These are phyloP conservation scores for Populus hybrid DNA, from an alignment of 441 rosid genomes.

Conservation along the genomic window DNA sequence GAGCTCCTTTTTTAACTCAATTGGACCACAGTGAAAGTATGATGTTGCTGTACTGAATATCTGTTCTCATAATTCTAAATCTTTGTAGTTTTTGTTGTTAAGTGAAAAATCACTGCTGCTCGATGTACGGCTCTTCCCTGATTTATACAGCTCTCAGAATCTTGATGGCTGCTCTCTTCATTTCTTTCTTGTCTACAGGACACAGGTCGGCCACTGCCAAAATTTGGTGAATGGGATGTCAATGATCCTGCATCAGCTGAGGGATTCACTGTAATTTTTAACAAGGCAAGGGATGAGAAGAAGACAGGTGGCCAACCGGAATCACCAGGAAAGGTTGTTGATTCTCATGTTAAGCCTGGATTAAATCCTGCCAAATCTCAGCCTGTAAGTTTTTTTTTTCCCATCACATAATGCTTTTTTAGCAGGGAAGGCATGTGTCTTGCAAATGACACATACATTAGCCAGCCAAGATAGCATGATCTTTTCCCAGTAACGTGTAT, in stretches of 20 bases:
- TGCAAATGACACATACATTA: neutral
- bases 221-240: conserved; percentile 97
- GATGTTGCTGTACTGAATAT: neutral
- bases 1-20: neutral
- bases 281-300: conserved; percentile 89
- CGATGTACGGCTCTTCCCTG: neutral
- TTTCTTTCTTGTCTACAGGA: conserved; percentile 33
- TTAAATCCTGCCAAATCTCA: conserved; percentile 62
- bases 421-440: neutral
- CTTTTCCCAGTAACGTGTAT: neutral
- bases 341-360: conserved; percentile 44
- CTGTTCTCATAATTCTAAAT: neutral
- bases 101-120: neutral
- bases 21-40: too few relatives aligned
- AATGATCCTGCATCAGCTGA: conserved; percentile 95
- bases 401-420: neutral
- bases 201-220: conserved; percentile 80
- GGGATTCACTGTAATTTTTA: conserved; percentile 87
- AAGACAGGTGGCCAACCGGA: conserved; percentile 77
- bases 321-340: conserved; percentile 53
- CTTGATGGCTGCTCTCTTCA: neutral
- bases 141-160: neutral
- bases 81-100: neutral
- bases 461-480: neutral
- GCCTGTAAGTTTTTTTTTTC: conserved; percentile 46